phyloP scores from a whole-genome alignment of 2,329 filamentous ascomycete species.

The Fusarium sp. region DNA sequence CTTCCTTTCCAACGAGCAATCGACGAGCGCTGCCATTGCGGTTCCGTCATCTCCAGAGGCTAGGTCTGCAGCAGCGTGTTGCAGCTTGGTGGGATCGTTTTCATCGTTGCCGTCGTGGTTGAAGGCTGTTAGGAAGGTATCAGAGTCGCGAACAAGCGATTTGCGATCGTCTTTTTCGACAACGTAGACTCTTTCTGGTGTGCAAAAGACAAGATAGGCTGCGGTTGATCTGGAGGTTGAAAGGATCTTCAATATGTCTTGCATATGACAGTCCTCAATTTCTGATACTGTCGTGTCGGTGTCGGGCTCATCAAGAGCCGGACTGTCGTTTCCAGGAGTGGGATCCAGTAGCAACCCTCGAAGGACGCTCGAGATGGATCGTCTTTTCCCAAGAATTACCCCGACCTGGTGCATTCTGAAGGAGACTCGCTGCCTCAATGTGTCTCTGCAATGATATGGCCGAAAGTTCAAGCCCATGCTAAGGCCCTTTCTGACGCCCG shows the following conservation, averaged over 20 bases:
- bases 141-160: constrained; percentile 32
- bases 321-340: not conserved
- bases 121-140: constrained; percentile 42
- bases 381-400: constrained; percentile 41
- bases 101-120: constrained; percentile 47
- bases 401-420: constrained; percentile 47
- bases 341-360: constrained; percentile 35
- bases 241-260: constrained; percentile 27
- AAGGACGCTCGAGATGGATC: constrained; percentile 44
- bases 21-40: constrained; percentile 43
- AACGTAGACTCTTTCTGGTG: constrained; percentile 36
- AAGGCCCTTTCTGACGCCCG: constrained; percentile 58
- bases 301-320: fast-evolving
- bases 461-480: constrained; percentile 63
- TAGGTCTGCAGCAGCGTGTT: constrained; percentile 11
- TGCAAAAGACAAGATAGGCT: constrained; percentile 48
- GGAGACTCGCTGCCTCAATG: constrained; percentile 14
- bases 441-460: constrained; percentile 46
- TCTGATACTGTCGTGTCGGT: not conserved
- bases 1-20: constrained; percentile 41
- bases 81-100: constrained; percentile 20
- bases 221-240: constrained; percentile 41
- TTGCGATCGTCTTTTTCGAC: constrained; percentile 45
- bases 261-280: constrained; percentile 11
- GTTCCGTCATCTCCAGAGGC: constrained; percentile 3